Conservation (phyloP, 2,329 filamentous ascomycete species). For the Colletotrichum higginsianum region DNA sequence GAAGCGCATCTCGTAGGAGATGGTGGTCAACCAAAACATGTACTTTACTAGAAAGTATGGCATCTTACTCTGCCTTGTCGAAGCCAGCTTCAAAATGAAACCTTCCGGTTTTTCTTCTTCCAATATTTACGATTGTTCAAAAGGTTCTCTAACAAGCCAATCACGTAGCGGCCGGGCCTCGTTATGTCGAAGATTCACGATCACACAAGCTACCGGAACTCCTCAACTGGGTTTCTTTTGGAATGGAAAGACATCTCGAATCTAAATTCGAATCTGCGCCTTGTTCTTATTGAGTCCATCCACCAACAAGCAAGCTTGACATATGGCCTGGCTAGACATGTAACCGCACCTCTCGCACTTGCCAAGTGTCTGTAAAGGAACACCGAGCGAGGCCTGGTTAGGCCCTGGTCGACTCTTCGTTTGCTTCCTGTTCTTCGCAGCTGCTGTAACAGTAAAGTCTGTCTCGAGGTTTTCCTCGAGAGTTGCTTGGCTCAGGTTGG, state of each 20-base stretch:
- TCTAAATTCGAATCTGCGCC: slow-evolving; percentile 69
- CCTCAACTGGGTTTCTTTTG: neutral
- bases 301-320: slow-evolving; percentile 92
- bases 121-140: too few relatives aligned
- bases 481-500: slow-evolving; percentile 76
- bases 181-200: neutral
- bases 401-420: neutral
- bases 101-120: neutral
- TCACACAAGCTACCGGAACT: neutral
- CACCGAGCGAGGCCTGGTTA: neutral
- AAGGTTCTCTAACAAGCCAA: neutral
- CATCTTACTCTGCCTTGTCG: neutral
- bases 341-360: slow-evolving; percentile 92
- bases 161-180: neutral
- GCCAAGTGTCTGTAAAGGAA: slow-evolving; percentile 78
- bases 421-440: neutral
- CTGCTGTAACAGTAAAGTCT: slow-evolving; percentile 67
- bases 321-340: slow-evolving; percentile 93
- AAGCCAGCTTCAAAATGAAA: slow-evolving; percentile 15
- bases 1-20: slow-evolving; percentile 63
- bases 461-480: slow-evolving; percentile 73
- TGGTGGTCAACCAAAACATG: slow-evolving; percentile 9
- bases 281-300: slow-evolving; percentile 91
- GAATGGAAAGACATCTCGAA: neutral
- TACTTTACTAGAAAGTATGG: slow-evolving; percentile 21